Conservation (phyloP, 176 grass and related monocot genomes). For the Rhynchospora pubera region DNA sequence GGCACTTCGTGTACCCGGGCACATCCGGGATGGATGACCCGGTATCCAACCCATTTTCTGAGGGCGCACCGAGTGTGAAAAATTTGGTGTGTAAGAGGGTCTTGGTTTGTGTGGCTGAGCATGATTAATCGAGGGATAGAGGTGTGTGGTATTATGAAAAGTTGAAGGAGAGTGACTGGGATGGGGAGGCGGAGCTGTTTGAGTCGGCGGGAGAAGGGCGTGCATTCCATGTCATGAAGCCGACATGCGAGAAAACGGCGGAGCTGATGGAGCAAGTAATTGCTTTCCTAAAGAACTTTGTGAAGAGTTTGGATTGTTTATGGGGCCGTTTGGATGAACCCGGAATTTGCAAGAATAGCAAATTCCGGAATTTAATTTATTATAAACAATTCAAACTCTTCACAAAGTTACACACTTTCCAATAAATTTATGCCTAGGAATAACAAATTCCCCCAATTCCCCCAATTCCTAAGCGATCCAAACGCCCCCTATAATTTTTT, state of each 20-base stretch:
- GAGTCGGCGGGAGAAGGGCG: slow-evolving; percentile 50
- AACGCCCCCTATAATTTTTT: too few relatives aligned
- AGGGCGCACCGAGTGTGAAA: slow-evolving; percentile 43
- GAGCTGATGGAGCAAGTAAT: slow-evolving; percentile 41
- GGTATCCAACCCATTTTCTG: slow-evolving; percentile 56
- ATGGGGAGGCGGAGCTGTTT: slow-evolving; percentile 48
- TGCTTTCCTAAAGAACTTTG: slow-evolving; percentile 41
- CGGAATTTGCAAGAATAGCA: too few relatives aligned
- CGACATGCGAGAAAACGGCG: slow-evolving; percentile 24
- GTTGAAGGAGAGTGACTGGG: slow-evolving; percentile 47
- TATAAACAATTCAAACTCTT: too few relatives aligned
- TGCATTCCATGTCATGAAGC: slow-evolving; percentile 48
- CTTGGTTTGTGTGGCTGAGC: slow-evolving; percentile 66
- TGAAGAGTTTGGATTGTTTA: too few relatives aligned
- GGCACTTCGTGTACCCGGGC: slow-evolving; percentile 53
- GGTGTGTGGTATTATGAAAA: slow-evolving; percentile 68
- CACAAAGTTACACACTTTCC: too few relatives aligned
- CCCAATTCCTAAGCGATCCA: too few relatives aligned
- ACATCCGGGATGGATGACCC: slow-evolving; percentile 60
- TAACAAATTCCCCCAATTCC: too few relatives aligned
- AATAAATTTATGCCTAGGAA: too few relatives aligned
- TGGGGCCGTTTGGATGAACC: too few relatives aligned
- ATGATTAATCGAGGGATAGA: slow-evolving; percentile 57
- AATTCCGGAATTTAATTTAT: too few relatives aligned
- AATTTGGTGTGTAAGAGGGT: slow-evolving; percentile 43